Base-by-base conservation (phyloP, 192 early-diverging fungal genomes). In the Rhizoclosmatium globosum region DNA sequence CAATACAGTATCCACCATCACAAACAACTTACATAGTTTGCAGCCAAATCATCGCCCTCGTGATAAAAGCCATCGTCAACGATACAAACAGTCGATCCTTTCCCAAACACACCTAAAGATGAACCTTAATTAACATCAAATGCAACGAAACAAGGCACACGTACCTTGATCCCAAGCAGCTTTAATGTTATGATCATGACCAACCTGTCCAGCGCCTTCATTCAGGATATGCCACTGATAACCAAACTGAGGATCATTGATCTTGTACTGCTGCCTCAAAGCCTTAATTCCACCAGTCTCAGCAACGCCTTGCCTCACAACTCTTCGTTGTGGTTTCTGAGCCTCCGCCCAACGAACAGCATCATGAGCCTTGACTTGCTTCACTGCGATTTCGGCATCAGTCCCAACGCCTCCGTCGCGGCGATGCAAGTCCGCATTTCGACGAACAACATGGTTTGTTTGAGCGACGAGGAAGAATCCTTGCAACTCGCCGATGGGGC, bases 11-110 rank as follows among this genome's bases (percentile, higher is more conserved):
- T 17, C 2, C 9, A 53, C 6, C 9, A 88, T 88, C 83, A 89
- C 1, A 68, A 23, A 68, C 38, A 19, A 23, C 47, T 71, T 48
- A 95, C 95, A 91, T 95, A 98, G 87, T 95, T 95, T 57, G 86
- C 90, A 50, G 86, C 82, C 64, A 99, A 79, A 77, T 99, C 98
- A 17, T 93, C 86, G 80, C 90, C 91, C 2, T 89, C 85, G 70
- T 93, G 93, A 81, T 99, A 96, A 65, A 99, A 82, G 1, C 98
- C 98, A 83, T 99, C 98, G 78, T 99, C 98, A 46, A 99, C 89
- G 50, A 99, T 92, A 15, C 92, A 94, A 53, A 53, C 50, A 53
- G 50, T 53, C 9, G 9, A 13, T 53, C 50, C 50, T 17, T 53
- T 53, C 1, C 50, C 50, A 53, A 53, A 53, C 17, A 53, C 17